phyloP scores from a whole-genome alignment of 1,139 yeast genomes.

The Blastobotrys indianensis region DNA sequence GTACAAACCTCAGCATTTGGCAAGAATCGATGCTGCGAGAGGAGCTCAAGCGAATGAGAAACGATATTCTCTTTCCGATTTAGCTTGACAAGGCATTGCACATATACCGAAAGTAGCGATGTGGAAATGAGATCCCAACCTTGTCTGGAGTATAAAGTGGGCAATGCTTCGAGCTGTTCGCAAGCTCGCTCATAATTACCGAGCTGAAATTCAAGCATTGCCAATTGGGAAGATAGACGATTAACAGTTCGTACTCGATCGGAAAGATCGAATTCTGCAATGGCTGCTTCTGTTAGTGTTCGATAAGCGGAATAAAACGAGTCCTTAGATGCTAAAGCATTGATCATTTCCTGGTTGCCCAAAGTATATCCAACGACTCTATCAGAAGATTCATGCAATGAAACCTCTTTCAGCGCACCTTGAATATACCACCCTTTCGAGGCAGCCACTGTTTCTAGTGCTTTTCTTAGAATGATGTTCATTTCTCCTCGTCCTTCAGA shows the following conservation, averaged over 20 bases:
- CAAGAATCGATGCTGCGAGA: slow-evolving; percentile 25
- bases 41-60: slow-evolving; percentile 29
- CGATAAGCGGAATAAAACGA: slow-evolving; percentile 35
- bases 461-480: slow-evolving; percentile 31
- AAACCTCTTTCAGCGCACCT: slow-evolving; percentile 41
- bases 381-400: slow-evolving; percentile 22
- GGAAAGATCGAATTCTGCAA: slow-evolving; percentile 44
- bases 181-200: slow-evolving; percentile 57
- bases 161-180: slow-evolving; percentile 58
- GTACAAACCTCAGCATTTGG: slow-evolving; percentile 16
- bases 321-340: slow-evolving; percentile 16
- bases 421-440: slow-evolving; percentile 36
- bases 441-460: slow-evolving; percentile 33
- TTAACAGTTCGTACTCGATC: slow-evolving; percentile 61
- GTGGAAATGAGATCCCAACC: slow-evolving; percentile 77
- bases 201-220: slow-evolving; percentile 57
- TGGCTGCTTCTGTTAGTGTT: slow-evolving; percentile 41
- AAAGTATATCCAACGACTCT: slow-evolving; percentile 15
- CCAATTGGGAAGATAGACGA: slow-evolving; percentile 74
- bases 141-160: slow-evolving; percentile 55
- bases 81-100: slow-evolving; percentile 58
- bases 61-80: slow-evolving; percentile 26
- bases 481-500: slow-evolving; percentile 38
- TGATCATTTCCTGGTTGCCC: slow-evolving; percentile 16
- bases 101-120: slow-evolving; percentile 55